Conservation (phyloP, 1,284 basidiomycete genomes). For the Takashimella koratensis region DNA sequence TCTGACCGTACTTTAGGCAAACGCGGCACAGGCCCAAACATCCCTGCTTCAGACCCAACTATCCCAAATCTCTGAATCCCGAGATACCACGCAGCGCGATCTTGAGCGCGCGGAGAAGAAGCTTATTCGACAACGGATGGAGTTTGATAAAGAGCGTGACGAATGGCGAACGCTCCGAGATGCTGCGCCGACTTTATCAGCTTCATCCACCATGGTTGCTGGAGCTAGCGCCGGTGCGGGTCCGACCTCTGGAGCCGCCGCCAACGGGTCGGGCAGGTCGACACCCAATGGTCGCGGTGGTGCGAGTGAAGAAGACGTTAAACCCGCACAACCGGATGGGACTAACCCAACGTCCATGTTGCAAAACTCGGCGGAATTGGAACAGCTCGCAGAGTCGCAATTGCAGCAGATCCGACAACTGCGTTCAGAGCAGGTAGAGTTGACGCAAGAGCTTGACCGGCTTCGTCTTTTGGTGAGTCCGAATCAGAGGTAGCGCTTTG, state of each 20-base stretch:
- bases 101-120: slow-evolving; percentile 65
- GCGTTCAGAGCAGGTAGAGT: slow-evolving; percentile 23
- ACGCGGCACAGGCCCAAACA: slow-evolving; percentile 52
- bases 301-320: not conserved
- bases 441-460: slow-evolving; percentile 38
- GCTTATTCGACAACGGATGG: slow-evolving; percentile 67
- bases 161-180: slow-evolving; percentile 46
- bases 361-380: slow-evolving; percentile 35
- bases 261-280: slow-evolving; percentile 40
- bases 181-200: not conserved
- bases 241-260: slow-evolving; percentile 55
- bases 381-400: slow-evolving; percentile 29
- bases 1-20: slow-evolving; percentile 23
- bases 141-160: slow-evolving; percentile 53
- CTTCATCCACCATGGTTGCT: slow-evolving; percentile 39
- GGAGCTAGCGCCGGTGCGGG: slow-evolving; percentile 15
- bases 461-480: slow-evolving; percentile 26
- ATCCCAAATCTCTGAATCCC: slow-evolving; percentile 57
- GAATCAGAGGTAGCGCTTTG: not conserved
- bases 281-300: slow-evolving; percentile 53
- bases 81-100: slow-evolving; percentile 57
- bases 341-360: slow-evolving; percentile 4
- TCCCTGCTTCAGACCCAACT: slow-evolving; percentile 60
- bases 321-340: not conserved
- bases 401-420: slow-evolving; percentile 30